Conservation (phyloP, 2,329 filamentous ascomycete genomes). For the Tympanopsis confertula region DNA sequence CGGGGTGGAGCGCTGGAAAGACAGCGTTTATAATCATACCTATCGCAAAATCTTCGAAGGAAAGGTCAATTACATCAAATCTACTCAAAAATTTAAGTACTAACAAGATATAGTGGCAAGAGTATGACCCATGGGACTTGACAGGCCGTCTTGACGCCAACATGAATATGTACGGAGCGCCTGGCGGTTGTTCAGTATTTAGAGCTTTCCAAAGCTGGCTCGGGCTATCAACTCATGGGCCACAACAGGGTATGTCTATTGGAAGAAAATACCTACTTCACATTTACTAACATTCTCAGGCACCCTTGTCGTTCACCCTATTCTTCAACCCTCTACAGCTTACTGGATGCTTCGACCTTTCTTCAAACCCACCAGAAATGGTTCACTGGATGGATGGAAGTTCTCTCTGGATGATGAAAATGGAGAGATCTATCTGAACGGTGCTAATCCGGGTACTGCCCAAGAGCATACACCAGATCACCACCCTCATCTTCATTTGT, state of each 20-base stretch:
- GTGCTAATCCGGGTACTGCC: background rate
- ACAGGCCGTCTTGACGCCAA: background rate
- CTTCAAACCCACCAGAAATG: too few relatives aligned
- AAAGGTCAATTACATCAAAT: too few relatives aligned
- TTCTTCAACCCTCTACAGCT: background rate
- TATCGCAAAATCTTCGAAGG: background rate
- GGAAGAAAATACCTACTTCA: too few relatives aligned
- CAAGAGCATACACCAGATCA: background rate
- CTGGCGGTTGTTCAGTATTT: background rate
- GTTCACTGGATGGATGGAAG: too few relatives aligned
- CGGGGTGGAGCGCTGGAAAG: background rate
- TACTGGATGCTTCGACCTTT: background rate
- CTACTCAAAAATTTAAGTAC: too few relatives aligned
- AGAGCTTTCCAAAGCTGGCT: background rate
- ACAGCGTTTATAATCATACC: background rate
- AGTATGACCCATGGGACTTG: background rate
- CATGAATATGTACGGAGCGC: background rate
- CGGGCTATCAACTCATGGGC: background rate
- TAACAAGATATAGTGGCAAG: too few relatives aligned
- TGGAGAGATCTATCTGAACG: background rate
- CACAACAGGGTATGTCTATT: background rate
- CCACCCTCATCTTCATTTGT: background rate
- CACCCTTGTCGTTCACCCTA: background rate
- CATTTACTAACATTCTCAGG: too few relatives aligned
- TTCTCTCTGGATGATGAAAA: too few relatives aligned